Base-by-base conservation (phyloP, 2,329 filamentous ascomycete genomes). In the Aciculosporium take region DNA sequence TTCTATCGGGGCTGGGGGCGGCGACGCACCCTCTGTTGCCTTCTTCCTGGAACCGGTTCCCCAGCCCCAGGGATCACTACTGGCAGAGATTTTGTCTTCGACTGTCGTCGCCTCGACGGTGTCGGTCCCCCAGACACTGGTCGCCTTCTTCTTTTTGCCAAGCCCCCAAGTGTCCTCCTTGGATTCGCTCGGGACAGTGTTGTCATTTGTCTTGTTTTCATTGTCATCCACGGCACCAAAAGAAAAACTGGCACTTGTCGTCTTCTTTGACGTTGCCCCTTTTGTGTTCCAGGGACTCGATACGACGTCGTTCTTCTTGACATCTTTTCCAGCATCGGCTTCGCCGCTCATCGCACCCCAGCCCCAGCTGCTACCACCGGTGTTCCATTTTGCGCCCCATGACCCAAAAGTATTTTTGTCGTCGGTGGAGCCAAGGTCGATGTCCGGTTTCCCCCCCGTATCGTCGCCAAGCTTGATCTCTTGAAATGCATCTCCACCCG, bases 391-490 rank as follows among this genome's bases (percentile, higher is more conserved):
- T 44, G 68, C 68, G 27, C 74, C 74, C 75, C 77, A 82, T 30
- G 65, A 61, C 37, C 75, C 69, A 49, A 81, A 69, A 31, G 53
- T 45, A 30, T 58, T 53, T 48, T 71, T 71, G 10, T 54, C 54
- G 29, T 64, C 63, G 20, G 63, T 60, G n/a, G 63, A 56, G 38
- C 69, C 70, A 50, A 77, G 69, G 45, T 65, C 70, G 12, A 76
- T 53, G 46, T 78, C 72, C 5, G 76, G 54, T 42, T 74, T 72
- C 1, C 75, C 72, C n/a, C 63, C 67, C 21, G 61, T 54, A 42
- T 80, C 76, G 48, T 78, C 71, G n/a, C 56, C 56, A 21, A 85
- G 59, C 51, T 76, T 81, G 48, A 86, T 76, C 23, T 84, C 79
- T 34, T 82, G 69, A 49, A 84, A 84, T 5, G 56, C 49, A 39